Conservation (phyloP, 495 filamentous ascomycete species). For the Aspergillus campestris region DNA sequence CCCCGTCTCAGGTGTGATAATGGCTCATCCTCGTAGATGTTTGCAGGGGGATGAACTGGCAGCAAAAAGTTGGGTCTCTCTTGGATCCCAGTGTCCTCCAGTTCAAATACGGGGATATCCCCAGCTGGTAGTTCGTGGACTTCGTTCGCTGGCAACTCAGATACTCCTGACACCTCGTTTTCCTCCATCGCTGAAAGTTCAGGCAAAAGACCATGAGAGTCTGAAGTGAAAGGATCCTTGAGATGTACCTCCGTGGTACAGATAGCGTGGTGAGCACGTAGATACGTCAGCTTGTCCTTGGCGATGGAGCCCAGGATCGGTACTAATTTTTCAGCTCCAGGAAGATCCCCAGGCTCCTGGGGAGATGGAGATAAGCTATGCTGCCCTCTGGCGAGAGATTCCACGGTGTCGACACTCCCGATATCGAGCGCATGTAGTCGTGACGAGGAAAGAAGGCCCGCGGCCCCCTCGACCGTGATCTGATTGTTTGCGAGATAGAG, state of each 20-base stretch:
- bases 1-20: conserved; percentile 24
- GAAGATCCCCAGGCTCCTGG: conserved; percentile 18
- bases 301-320: conserved; percentile 39
- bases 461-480: conserved; percentile 49
- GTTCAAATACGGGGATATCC: conserved; percentile 28
- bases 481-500: conserved; percentile 52
- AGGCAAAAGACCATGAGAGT: conserved; percentile 17
- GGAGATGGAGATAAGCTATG: conserved; percentile 10
- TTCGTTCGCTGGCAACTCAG: conserved; percentile 33
- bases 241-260: conserved; percentile 40
- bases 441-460: conserved; percentile 42
- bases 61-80: conserved; percentile 6
- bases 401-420: conserved; percentile 34
- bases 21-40: conserved; percentile 20
- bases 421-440: conserved; percentile 46
- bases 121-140: conserved; percentile 40
- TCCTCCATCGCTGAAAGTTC: conserved; percentile 25
- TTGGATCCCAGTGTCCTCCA: conserved; percentile 30
- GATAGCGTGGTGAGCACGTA: conserved; percentile 50
- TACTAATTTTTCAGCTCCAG: conserved; percentile 48
- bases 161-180: conserved; percentile 14
- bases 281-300: conserved; percentile 40
- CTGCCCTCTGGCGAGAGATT: conserved; percentile 14
- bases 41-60: conserved; percentile 1
- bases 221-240: conserved; percentile 17